Base-by-base conservation (phyloP, 2,329 filamentous ascomycete species). In the Rhinocladiella mackenziei region DNA sequence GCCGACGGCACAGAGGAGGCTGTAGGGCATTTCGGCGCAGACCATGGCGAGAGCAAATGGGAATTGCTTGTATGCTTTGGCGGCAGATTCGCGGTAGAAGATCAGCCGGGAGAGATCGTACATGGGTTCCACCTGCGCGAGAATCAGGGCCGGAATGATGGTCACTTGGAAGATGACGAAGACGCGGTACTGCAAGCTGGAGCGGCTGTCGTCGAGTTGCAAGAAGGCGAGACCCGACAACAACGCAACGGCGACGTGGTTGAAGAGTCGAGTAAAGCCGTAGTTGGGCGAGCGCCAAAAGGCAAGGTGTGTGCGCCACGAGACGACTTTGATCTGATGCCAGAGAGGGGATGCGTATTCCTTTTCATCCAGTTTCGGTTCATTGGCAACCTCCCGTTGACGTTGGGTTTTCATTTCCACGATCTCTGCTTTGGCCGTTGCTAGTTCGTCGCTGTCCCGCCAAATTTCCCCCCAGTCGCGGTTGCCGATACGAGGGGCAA, bases 261-360 rank as follows among this genome's bases (percentile, higher is more conserved):
- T 89, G 72, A 91, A 94, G 13, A 94, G 71, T 13, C 88, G 79
- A 1, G 88, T 94, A 64, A 94, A 92, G 39, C 88, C 81, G 62
- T 95, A 95, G 68, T 94, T 89, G 25, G 86, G 86, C 2, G 84
- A 86, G 30, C 89, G 77, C 86, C 86, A 95, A 71, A 86, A 91
- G 0, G 85, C 76, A 3, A 87, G 70, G 62, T 88, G 84, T 53
- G 83, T 87, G 45, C 89, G 81, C 45, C 69, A 73, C 55, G 80
- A 76, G 20, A 94, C 87, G 2, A 85, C 67, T 64, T 80, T 83
- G 63, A 94, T 77, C 71, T 95, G 89, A 62, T 89, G 85, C 67
- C 69, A 71, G 6, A 89, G 65, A 0, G 89, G 86, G 0, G 87
- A 89, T 0, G 89, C 89, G 57, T 85, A 95, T 65, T 95, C 88